These are phyloP conservation scores for Fusarium coicis DNA, from an alignment of 2,329 filamentous ascomycete genomes.

Conservation along the genomic window DNA sequence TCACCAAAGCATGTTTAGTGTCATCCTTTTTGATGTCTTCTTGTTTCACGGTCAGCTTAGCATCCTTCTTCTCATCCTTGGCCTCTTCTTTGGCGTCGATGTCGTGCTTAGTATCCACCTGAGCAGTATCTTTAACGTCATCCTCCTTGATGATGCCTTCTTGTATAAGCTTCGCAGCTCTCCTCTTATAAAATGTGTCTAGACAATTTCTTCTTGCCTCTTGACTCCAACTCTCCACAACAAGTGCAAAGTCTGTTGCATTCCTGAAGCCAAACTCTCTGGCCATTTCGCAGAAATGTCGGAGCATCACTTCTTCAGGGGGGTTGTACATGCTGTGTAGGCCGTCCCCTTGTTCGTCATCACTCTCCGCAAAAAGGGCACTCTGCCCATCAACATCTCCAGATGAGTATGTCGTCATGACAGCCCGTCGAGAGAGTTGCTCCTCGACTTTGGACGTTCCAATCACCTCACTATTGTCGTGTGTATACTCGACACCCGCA, in stretches of 20 bases:
- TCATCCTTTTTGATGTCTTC: constrained; percentile 24
- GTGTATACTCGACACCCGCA: constrained; percentile 93
- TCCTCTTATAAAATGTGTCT: constrained; percentile 79
- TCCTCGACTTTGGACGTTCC: constrained; percentile 94
- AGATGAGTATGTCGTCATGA: constrained; percentile 62
- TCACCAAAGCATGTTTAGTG: constrained; percentile 1
- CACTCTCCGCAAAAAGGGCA: constrained; percentile 67
- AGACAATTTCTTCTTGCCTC: constrained; percentile 81
- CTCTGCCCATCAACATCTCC: constrained; percentile 61
- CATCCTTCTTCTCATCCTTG: constrained; percentile 25
- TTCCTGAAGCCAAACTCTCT: constrained; percentile 78
- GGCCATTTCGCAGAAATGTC: constrained; percentile 95
- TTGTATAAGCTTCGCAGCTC: constrained; percentile 64
- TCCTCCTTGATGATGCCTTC: constrained; percentile 41
- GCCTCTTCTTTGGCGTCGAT: constrained; percentile 13
- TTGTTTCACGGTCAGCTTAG: constrained; percentile 15
- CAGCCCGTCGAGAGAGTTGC: constrained; percentile 80
- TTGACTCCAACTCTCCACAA: constrained; percentile 91
- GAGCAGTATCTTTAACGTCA: constrained; percentile 41
- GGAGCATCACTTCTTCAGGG: constrained; percentile 75
- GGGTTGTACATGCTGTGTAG: constrained; percentile 71
- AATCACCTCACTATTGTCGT: constrained; percentile 95
- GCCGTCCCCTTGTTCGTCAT: constrained; percentile 48
- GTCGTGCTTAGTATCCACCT: constrained; percentile 6
- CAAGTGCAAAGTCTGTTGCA: constrained; percentile 85